Base-by-base conservation (phyloP, 192 early-diverging fungal genomes). In the Cetraspora pellucida region DNA sequence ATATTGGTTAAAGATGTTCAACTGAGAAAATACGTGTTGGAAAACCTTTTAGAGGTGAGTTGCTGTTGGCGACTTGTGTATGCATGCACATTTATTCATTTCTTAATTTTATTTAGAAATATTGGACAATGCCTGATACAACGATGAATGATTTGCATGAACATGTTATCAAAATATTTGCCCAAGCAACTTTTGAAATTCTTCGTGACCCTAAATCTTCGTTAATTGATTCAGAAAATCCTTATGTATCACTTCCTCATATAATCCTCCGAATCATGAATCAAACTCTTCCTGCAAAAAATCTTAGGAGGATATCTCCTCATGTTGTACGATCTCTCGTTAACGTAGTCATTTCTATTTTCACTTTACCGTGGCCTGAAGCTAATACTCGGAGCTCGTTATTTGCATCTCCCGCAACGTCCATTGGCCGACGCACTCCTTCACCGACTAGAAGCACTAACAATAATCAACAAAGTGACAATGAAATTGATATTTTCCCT, bases 81-180 rank as follows among this genome's bases (percentile, higher is more conserved):
- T 54, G 23, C 9, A 37, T 37, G 37, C 1, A 6, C 37, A 17
- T 52, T 52, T 3, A 52, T 52, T 52, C 5, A 17, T 10, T 52
- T 52, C 13, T 17, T 17, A 50, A 14, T 21, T 14, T 70, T 47
- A 19, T 52, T 27, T 28, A 75, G 73, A 75, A 75, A 75, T 63
- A 75, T 63, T 75, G 73, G 73, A 28, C 63, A 60, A 47, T 43
- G 14, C 73, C 73, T 10, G 73, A 75, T 47, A 31, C n/a, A 63
- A 63, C 73, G 3, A 75, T 75, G 73, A 37, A 60, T 25, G 17
- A 10, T 47, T 28, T 63, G 27, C 47, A 75, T 47, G 73, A 75
- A 17, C 73, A 75, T 63, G 59, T 75, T 49, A 49, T 75, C 16
- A 58, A 63, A 63, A 47, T 75, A 47, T 75, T 75, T 75, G 57